Evolutionary conservation across 805 yeast species (phyloP), one percentile per base, ranked within the genome.

Genomic region (Saccharomycopsis fermentans): DNA sequence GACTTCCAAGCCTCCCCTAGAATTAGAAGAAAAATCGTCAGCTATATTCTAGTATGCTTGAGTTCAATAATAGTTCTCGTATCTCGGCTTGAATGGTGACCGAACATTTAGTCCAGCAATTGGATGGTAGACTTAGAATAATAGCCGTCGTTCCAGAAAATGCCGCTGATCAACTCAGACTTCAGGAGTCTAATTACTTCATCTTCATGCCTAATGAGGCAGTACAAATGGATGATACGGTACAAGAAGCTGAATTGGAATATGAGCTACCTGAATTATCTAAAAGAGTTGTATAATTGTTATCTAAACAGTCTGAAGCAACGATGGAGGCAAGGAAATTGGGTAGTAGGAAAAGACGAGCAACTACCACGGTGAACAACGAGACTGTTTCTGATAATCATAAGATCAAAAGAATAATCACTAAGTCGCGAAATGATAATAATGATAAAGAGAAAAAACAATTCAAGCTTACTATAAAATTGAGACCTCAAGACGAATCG

Each of bases 71-170:
- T 11, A 39, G 47, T 17, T 39, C 47, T 5, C 47, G 47, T 39
- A 39, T 39, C n/a, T 39, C 47, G n/a, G 47, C 47, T 39, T 5
- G 47, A 39, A 39, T 52, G 43, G 29, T 59, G 17, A 51, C 52
- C 32, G 56, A 53, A 5, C 59, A 58, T 17, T 48, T 57, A 3
- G 19, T 53, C 3, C 17, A 24, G 2, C 58, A 58, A 27, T 50
- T 58, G 27, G 52, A 58, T 27, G 59, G 61, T 53, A 40, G 59
- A 50, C 55, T 52, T 1, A 53, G 57, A 34, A 56, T 54, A 12
- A 35, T 52, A 21, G 39, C 55, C 4, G 58, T 52, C 14, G 58
- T 56, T n/a, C 47, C 53, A 16, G 55, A 39, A 29, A 29, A 39
- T 29, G 27, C 27, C 4, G 4, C 47, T 8, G 24, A 39, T 17